Conservation (phyloP, 805 yeast genomes). For the Yarrowia deformans region DNA sequence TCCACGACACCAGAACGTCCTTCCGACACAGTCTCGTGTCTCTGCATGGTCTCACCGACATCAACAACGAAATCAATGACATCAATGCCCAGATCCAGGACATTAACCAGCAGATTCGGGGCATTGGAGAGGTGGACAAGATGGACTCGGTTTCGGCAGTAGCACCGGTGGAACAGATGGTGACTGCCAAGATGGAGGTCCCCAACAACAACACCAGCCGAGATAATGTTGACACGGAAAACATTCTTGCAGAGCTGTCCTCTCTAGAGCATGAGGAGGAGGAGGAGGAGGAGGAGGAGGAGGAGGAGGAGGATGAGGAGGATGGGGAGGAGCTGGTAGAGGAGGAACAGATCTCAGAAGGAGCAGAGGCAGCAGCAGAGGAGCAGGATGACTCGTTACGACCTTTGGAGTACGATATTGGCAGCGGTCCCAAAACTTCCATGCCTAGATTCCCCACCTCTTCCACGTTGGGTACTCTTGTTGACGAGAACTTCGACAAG, state of each 20-base stretch:
- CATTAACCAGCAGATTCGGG: conserved; percentile 29
- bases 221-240: conserved; percentile 9
- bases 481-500: background rate
- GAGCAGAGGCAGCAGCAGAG: background rate
- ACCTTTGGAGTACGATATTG: conserved; percentile 25
- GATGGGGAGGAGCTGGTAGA: background rate
- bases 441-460: conserved; percentile 23
- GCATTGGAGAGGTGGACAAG: conserved; percentile 23
- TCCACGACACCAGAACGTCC: conserved; percentile 22
- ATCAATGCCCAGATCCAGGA: conserved; percentile 31
- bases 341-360: background rate
- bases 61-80: conserved; percentile 34
- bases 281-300: background rate
- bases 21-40: conserved; percentile 10
- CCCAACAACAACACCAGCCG: no score
- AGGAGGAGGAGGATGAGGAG: conserved; percentile 1
- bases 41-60: conserved; percentile 27
- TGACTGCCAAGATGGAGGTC: conserved; percentile 7
- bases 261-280: conserved; percentile 8
- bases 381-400: conserved; percentile 16
- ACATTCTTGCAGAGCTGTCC: conserved; percentile 22
- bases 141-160: conserved; percentile 3
- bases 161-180: conserved; percentile 13
- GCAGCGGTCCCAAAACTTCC: conserved; percentile 3
- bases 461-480: conserved; percentile 34